Base-by-base conservation (phyloP, 2,329 filamentous ascomycete genomes). In the Nigrospora oryzae region DNA sequence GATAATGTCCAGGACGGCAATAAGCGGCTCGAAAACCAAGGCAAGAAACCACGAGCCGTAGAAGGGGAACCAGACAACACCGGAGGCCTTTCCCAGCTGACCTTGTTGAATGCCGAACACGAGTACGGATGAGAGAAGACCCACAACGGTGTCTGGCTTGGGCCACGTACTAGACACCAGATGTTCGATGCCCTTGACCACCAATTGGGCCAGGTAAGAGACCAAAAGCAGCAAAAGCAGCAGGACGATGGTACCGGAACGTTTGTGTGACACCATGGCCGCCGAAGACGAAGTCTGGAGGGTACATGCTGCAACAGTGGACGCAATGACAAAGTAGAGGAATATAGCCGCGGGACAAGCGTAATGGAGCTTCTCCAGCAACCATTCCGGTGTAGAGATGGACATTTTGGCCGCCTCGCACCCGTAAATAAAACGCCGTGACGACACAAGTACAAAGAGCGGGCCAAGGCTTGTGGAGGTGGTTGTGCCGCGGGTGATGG, bases 91-190 rank as follows among this genome's bases (percentile, higher is more conserved):
- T 3, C 69, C 63, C 13, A 85, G 67, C 16, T 70, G 70, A 36
- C 75, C 68, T 47, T 80, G 65, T 52, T 84, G 70, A 13, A 82
- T 71, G 4, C 77, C 74, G 60, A 83, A 87, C n/a, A 79, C 68
- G 28, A 86, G 62, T 38, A 81, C 68, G 44, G 79, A 83, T 1
- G 81, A 76, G 23, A 86, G 63, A 34, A 76, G 65, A 44, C 79
- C 77, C 44, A 86, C 72, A 49, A 73, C 66, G 35, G 67, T 61
- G 51, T 76, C 66, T 42, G 71, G 65, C 2, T 64, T 62, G 36
- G 63, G 63, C 69, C 67, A 75, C 45, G 53, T 54, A 34, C 54
- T 59, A 17, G 53, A 56, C 30, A 63, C 35, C 13, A 64, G 28
- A 37, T 66, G 64, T 17, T 63, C 60, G 28, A 64, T 49, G 14